These are phyloP conservation scores for Psidium friedrichsthalianum DNA, from an alignment of 345 rosid genomes.

Conservation along the genomic window DNA sequence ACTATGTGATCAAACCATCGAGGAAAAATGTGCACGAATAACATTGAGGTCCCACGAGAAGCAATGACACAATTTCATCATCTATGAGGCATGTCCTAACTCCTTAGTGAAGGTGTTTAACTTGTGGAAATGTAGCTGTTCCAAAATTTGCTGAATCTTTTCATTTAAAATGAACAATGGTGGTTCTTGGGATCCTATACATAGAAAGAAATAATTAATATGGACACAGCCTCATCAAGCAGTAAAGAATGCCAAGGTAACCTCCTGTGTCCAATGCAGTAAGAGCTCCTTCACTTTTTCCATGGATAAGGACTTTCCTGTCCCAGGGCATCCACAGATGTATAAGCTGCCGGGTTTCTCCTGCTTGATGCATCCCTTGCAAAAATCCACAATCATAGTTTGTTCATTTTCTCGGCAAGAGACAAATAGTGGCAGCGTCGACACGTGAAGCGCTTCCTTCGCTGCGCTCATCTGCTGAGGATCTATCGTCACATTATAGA, in stretches of 20 bases:
- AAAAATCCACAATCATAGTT: slow-evolving; percentile 47
- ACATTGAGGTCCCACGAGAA: not conserved
- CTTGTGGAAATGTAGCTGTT: not conserved
- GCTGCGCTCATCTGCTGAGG: slow-evolving; percentile 46
- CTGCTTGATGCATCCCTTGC: slow-evolving; percentile 38
- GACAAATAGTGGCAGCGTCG: slow-evolving; percentile 45
- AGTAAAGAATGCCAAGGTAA: not conserved
- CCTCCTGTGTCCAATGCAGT: slow-evolving; percentile 60
- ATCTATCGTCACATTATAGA: slow-evolving; percentile 21
- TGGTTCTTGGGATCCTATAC: not conserved
- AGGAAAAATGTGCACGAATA: not conserved
- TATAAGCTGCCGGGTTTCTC: slow-evolving; percentile 74
- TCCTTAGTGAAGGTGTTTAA: not conserved
- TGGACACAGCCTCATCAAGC: not conserved
- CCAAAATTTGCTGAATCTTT: not conserved
- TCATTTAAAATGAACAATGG: not conserved
- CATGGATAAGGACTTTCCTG: slow-evolving; percentile 79
- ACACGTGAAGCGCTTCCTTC: slow-evolving; percentile 72
- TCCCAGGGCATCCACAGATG: slow-evolving; percentile 78
- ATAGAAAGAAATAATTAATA: not conserved
- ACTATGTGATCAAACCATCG: not conserved
- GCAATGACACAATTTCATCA: not conserved
- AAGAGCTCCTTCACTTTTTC: slow-evolving; percentile 46
- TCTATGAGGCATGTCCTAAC: not conserved
- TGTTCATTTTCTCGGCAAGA: slow-evolving; percentile 82